A percentile compares a stretch with the other conserved stretches of the same genome.
phyloP scores from a whole-genome alignment of 2,329 filamentous ascomycete species.

The Pseudogymnoascus sp. region DNA sequence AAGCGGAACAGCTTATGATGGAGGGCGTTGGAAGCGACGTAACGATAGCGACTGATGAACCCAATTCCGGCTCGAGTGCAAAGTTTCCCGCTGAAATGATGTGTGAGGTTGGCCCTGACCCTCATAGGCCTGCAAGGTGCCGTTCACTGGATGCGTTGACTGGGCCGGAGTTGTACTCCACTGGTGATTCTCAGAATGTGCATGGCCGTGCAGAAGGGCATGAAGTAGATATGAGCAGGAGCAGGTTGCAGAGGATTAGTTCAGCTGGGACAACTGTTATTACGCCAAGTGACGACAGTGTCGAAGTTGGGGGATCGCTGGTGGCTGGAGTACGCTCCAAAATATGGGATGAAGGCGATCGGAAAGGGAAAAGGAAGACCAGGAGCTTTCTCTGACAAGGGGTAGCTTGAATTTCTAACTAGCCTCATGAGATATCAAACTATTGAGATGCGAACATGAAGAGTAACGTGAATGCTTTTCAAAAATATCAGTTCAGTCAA shows the following conservation, averaged over 20 bases:
- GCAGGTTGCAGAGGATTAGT: conserved; percentile 18
- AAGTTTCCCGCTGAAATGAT: background rate
- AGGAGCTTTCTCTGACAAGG: conserved; percentile 17
- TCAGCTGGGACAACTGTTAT: conserved; percentile 26
- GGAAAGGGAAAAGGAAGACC: conserved; percentile 16
- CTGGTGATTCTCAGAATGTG: background rate
- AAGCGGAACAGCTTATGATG: background rate
- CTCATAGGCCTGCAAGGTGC: background rate
- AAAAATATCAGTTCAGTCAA: background rate
- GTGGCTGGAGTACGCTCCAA: conserved; percentile 10
- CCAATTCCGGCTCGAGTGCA: background rate
- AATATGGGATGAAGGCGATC: background rate
- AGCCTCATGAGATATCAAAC: background rate
- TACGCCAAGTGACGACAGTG: conserved; percentile 19
- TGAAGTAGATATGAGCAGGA: conserved; percentile 2
- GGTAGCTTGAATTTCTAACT: too few relatives aligned
- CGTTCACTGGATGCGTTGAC: background rate
- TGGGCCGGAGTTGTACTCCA: background rate
- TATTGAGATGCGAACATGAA: background rate
- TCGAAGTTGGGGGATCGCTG: conserved; percentile 24
- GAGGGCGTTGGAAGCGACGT: background rate
- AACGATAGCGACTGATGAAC: background rate
- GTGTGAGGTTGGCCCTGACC: background rate
- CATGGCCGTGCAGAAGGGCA: background rate
- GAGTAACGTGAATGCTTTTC: background rate